phyloP scores from a whole-genome alignment of 441 rosid species.

The Metrosideros polymorpha region DNA sequence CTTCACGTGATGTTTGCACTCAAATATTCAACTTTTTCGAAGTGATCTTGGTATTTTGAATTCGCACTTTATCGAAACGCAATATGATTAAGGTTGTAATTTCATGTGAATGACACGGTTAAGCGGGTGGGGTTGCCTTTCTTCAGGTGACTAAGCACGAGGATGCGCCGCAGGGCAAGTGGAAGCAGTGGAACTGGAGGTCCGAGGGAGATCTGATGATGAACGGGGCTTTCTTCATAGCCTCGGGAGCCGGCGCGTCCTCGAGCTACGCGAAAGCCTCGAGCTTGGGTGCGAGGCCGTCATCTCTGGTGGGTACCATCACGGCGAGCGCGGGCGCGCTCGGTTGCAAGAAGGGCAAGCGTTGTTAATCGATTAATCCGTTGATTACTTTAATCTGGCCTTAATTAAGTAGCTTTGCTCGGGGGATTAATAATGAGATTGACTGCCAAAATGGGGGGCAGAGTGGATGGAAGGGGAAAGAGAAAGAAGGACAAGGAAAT shows the following conservation, averaged over 20 bases:
- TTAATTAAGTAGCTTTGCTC: not conserved
- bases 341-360: constrained; percentile 5
- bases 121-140: not conserved
- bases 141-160: constrained; percentile 11
- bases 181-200: constrained; percentile 13
- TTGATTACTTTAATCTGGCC: not conserved
- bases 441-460: not conserved
- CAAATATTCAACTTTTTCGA: not conserved
- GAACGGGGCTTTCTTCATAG: constrained; percentile 12
- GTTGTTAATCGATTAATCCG: not conserved
- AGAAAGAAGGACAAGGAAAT: not conserved
- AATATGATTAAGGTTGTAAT: not conserved
- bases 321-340: constrained; percentile 8
- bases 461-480: not conserved
- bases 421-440: not conserved
- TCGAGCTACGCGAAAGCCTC: constrained; percentile 12
- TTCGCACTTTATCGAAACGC: not conserved
- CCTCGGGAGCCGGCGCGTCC: constrained; percentile 5
- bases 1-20: not conserved
- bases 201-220: constrained; percentile 9
- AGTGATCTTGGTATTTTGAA: not conserved
- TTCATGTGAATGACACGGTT: not conserved
- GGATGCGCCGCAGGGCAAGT: constrained; percentile 3
- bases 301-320: constrained; percentile 3
- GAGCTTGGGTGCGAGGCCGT: constrained; percentile 13